Base-by-base conservation (phyloP, 805 yeast genomes). In the Saccharomyces jurei region DNA sequence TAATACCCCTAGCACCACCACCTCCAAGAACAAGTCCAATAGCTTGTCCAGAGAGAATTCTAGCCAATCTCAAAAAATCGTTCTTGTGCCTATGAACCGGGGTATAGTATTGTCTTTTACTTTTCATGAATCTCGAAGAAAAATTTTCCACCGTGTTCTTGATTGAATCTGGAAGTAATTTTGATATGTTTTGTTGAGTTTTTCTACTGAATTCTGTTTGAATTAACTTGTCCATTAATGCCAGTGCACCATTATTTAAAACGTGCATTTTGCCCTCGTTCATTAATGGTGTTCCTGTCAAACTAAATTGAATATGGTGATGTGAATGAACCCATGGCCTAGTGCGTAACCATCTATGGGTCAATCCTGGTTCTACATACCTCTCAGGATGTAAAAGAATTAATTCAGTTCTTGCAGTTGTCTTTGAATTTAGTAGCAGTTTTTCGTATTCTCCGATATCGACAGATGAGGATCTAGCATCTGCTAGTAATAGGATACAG, bases 1-100 rank as follows among this genome's bases (percentile, higher is more conserved):
- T 81, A 13, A 92, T 77, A 1, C 99, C 99, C 61, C 98, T 77
- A 0, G 98, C 96, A 47, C 99, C 99, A 46, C 99, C 99, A 13
- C 99, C 99, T 6, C 99, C 99, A 3, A 92, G 74, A 5, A 92
- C 97, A 21, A 94, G 74, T 0, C 98, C 99, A 46, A 94, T 87
- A 0, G 97, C 96, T 66, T 90, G 89, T 6, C 96, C 96, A 0
- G 97, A 87, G 14, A 92, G 71, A 8, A 94, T 80, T 63, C 99
- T 78, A 0, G 99, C 98, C 41, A 92, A 71, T 54, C 99, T 78
- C 69, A 89, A 75, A 67, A 94, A 94, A 68, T 92, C 99, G 67
- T 85, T 86, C 68, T 91, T 91, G 66, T 87, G 90, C 11, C 80
- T 72, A 51, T 67, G 62, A 6, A 62, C 63, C 8, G 73, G 63